A percentile compares a stretch with the other conserved stretches of the same genome.
Conservation (phyloP, 371 early-diverging fungal genomes). For the Mortierella sp. region DNA sequence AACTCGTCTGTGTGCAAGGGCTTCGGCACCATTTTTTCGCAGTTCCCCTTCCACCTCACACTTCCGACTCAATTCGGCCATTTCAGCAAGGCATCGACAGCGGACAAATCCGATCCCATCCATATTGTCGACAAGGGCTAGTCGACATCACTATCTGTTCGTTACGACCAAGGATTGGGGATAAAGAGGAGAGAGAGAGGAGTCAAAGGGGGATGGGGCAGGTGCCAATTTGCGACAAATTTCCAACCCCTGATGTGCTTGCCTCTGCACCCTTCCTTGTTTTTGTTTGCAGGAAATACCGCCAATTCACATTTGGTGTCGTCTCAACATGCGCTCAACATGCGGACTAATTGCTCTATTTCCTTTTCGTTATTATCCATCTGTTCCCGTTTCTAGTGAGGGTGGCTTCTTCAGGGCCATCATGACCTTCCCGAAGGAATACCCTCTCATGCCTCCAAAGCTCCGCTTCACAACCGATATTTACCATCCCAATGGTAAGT, state of each 20-base stretch:
- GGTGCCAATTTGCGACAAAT: not conserved
- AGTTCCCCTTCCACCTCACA: not conserved
- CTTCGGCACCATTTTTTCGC: not conserved
- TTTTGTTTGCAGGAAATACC: not conserved
- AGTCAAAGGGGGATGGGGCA: not conserved
- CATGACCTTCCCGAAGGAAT: constrained; percentile 86
- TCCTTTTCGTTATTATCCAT: not conserved
- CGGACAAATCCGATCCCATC: not conserved
- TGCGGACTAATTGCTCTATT: not conserved
- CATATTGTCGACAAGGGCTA: not conserved
- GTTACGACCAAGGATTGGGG: not conserved
- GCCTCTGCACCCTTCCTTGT: not conserved
- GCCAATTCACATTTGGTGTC: not conserved
- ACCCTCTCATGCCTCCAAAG: constrained; percentile 88
- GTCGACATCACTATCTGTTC: not conserved
- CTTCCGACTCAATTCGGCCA: not conserved
- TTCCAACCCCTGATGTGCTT: not conserved
- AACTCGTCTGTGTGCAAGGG: not conserved
- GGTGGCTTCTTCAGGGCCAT: constrained; percentile 93
- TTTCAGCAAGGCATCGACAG: not conserved
- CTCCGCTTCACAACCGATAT: constrained; percentile 86
- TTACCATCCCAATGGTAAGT: constrained; percentile 86
- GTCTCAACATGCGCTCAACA: constrained; percentile 18
- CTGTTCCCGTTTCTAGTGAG: constrained; percentile 65
- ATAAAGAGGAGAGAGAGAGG: not conserved